phyloP scores from a whole-genome alignment of 169 alveolate genomes.

The Babesia microti region DNA sequence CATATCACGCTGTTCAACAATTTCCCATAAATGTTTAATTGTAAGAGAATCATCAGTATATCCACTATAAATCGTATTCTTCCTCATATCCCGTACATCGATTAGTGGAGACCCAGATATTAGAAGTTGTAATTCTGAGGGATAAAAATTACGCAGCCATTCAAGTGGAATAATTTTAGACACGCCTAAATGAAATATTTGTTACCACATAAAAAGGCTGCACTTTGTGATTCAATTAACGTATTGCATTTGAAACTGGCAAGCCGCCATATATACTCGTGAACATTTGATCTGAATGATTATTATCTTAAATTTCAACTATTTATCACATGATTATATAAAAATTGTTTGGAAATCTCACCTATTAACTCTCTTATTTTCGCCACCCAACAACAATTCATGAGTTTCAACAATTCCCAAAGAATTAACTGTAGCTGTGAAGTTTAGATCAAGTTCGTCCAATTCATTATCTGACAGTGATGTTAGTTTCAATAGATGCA shows the following conservation, averaged over 20 bases:
- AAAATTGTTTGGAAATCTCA: conserved; percentile 13
- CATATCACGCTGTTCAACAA: conserved; percentile 57
- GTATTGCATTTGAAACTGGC: conserved; percentile 78
- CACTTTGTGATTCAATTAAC: conserved; percentile 60
- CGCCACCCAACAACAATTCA: conserved; percentile 27
- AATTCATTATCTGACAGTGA: conserved; percentile 32
- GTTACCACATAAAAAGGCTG: conserved; percentile 36
- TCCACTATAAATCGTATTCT: conserved; percentile 80
- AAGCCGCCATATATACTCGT: conserved; percentile 24
- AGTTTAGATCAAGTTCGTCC: conserved; percentile 23
- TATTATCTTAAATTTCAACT: no score
- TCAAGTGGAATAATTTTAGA: conserved; percentile 73
- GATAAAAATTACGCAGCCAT: conserved; percentile 81
- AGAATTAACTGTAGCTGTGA: conserved; percentile 17
- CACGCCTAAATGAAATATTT: conserved; percentile 81
- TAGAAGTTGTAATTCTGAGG: conserved; percentile 82
- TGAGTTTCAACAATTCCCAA: conserved; percentile 16
- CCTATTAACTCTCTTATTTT: conserved; percentile 29
- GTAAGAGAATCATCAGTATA: conserved; percentile 64
- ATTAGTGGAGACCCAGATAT: conserved; percentile 84
- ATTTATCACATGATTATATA: no score
- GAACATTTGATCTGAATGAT: no score
- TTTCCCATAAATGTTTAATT: conserved; percentile 83
- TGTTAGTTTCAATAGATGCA: conserved; percentile 17
- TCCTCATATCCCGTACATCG: conserved; percentile 78